Conservation (phyloP, 768 basidiomycete genomes). For the Rhodotorula toruloides region DNA sequence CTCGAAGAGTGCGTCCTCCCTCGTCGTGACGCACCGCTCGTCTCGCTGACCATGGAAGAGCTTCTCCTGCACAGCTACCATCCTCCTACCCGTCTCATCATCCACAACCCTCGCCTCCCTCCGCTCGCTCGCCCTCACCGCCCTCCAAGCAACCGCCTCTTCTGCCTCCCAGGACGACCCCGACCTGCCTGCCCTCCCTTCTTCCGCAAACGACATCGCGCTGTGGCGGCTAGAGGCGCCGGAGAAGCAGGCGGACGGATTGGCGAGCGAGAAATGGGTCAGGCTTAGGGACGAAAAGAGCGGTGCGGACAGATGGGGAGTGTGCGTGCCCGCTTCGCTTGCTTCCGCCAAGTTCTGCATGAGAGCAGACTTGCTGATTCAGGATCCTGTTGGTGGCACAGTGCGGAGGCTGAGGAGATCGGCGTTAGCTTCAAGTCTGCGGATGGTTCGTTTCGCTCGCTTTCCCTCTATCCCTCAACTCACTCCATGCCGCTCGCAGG, state of each 20-base stretch:
- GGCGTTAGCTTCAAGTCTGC: slow-evolving; percentile 27
- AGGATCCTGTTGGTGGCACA: neutral
- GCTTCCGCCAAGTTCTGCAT: neutral
- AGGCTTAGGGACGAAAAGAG: slow-evolving; percentile 31
- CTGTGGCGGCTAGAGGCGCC: slow-evolving; percentile 24
- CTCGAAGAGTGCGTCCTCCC: slow-evolving; percentile 12
- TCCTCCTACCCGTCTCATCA: slow-evolving; percentile 27
- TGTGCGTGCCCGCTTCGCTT: slow-evolving; percentile 15
- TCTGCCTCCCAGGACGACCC: neutral
- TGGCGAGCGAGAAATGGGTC: slow-evolving; percentile 22
- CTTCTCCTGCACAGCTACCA: slow-evolving; percentile 16
- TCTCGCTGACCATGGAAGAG: neutral
- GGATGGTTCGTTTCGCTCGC: slow-evolving; percentile 2
- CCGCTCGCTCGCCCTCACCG: slow-evolving; percentile 7
- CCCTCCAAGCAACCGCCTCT: slow-evolving; percentile 8
- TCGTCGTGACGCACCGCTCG: neutral
- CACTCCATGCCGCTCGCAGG: neutral
- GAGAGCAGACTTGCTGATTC: neutral
- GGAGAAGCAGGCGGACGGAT: neutral
- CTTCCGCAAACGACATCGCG: slow-evolving; percentile 12
- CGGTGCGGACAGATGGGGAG: slow-evolving; percentile 31
- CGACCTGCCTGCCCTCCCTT: slow-evolving; percentile 10
- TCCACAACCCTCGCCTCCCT: slow-evolving; percentile 21
- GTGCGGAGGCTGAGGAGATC: slow-evolving; percentile 24
- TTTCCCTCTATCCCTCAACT: neutral